Conservation (phyloP, 257 asterid species). For the Phtheirospermum japonicum region DNA sequence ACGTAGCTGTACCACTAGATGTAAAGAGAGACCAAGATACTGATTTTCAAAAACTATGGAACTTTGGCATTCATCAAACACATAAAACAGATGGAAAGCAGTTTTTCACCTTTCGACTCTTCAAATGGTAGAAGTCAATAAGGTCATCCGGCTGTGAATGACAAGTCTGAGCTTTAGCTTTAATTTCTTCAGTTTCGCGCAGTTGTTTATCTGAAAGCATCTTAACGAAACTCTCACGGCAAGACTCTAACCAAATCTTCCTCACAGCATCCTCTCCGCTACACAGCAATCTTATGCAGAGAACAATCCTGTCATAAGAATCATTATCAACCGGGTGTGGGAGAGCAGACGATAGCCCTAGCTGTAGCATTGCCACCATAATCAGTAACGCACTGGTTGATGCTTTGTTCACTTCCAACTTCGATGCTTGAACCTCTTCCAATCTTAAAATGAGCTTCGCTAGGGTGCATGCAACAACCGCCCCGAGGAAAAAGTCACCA, state of each 20-base stretch:
- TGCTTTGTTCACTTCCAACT: slow-evolving; percentile 78
- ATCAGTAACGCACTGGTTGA: slow-evolving; percentile 58
- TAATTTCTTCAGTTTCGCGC: slow-evolving; percentile 90
- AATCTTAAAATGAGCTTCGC: slow-evolving; percentile 81
- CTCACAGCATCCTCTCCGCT: slow-evolving; percentile 67
- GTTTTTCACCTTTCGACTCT: slow-evolving; percentile 80
- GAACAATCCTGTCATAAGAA: slow-evolving; percentile 82
- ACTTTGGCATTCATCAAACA: slow-evolving; percentile 23
- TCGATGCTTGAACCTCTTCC: slow-evolving; percentile 94
- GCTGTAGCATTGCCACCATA: slow-evolving; percentile 87
- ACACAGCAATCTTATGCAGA: slow-evolving; percentile 78
- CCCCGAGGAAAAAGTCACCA: slow-evolving; percentile 97
- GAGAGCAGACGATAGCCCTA: slow-evolving; percentile 91
- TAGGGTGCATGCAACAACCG: slow-evolving; percentile 84
- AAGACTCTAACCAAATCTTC: slow-evolving; percentile 84
- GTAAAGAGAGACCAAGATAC: slow-evolving; percentile 3
- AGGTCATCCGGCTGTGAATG: slow-evolving; percentile 98
- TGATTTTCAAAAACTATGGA: slow-evolving; percentile 13
- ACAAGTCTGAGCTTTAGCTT: slow-evolving; percentile 79
- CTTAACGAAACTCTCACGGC: slow-evolving; percentile 91
- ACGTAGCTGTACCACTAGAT: not conserved
- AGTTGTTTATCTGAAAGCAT: slow-evolving; percentile 95
- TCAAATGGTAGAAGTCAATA: slow-evolving; percentile 94
- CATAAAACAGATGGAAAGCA: slow-evolving; percentile 13
- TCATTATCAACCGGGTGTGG: slow-evolving; percentile 97